Conservation (phyloP, 2,329 filamentous ascomycete genomes). For the Diaporthe citri region DNA sequence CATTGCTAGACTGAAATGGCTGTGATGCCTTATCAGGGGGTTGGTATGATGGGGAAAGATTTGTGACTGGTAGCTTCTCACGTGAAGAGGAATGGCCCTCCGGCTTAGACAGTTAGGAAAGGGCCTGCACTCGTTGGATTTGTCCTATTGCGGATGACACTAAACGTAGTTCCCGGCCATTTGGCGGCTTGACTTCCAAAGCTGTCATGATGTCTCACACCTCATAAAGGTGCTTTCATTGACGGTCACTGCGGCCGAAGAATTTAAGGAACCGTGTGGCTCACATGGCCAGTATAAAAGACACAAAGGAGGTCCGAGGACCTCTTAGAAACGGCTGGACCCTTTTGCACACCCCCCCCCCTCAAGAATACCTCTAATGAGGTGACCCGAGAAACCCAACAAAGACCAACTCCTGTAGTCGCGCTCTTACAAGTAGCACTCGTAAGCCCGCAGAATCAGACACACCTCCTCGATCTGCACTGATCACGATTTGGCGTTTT, state of each 20-base stretch:
- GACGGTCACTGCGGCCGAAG: slow-evolving; percentile 16
- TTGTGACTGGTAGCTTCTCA: slow-evolving; percentile 1
- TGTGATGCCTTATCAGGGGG: slow-evolving; percentile 55
- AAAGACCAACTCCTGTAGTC: slow-evolving; percentile 23
- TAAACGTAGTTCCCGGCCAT: slow-evolving; percentile 27
- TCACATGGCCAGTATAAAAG: slow-evolving; percentile 25
- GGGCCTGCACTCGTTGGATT: slow-evolving; percentile 7
- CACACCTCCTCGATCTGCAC: slow-evolving; percentile 1
- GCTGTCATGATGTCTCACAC: slow-evolving; percentile 32
- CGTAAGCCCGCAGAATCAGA: slow-evolving; percentile 19
- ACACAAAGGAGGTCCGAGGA: slow-evolving; percentile 30
- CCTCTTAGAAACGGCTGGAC: slow-evolving; percentile 3
- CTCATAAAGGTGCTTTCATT: slow-evolving; percentile 32
- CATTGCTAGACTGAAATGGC: slow-evolving; percentile 88
- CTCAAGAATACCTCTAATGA: slow-evolving; percentile 1
- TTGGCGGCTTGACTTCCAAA: slow-evolving; percentile 24
- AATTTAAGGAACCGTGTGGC: slow-evolving; percentile 23
- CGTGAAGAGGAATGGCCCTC: slow-evolving; percentile 12
- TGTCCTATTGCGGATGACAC: slow-evolving; percentile 26
- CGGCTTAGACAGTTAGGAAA: neutral
- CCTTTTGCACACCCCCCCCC: slow-evolving; percentile 9
- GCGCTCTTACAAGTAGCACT: slow-evolving; percentile 32
- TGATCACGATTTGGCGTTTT: slow-evolving; percentile 27
- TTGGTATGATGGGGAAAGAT: slow-evolving; percentile 9
- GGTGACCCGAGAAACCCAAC: slow-evolving; percentile 5